Conservation (phyloP, 345 rosid genomes). For the Gynandropsis gynandra region DNA sequence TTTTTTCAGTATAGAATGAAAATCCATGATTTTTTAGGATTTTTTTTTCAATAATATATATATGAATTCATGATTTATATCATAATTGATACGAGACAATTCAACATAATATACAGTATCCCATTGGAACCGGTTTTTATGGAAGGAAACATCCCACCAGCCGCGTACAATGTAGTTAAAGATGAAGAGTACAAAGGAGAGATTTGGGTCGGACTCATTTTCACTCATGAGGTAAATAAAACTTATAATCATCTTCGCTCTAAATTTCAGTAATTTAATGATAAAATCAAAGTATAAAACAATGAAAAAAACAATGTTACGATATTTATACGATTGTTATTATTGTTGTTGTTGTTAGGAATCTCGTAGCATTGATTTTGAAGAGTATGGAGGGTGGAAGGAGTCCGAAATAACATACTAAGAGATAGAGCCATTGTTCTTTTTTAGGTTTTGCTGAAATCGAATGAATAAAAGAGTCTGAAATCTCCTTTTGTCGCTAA, state of each 20-base stretch:
- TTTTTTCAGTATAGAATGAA: no score
- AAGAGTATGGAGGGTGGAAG: slow-evolving; percentile 53
- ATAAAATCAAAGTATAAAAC: not conserved
- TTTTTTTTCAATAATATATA: no score
- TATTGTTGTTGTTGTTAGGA: slow-evolving; percentile 21
- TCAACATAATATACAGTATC: slow-evolving; percentile 61
- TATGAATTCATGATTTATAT: no score
- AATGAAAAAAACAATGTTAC: no score
- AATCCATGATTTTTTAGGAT: no score
- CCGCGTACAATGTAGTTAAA: slow-evolving; percentile 67
- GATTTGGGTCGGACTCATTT: slow-evolving; percentile 56
- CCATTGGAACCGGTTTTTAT: slow-evolving; percentile 49
- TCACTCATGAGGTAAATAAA: slow-evolving; percentile 52
- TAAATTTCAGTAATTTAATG: not conserved
- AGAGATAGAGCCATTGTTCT: no score
- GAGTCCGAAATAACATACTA: slow-evolving; percentile 36
- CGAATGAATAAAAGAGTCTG: no score
- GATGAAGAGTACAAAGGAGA: slow-evolving; percentile 55
- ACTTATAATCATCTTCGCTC: not conserved
- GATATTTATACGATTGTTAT: no score
- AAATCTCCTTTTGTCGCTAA: no score
- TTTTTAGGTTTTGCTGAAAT: no score
- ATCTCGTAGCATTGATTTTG: slow-evolving; percentile 24
- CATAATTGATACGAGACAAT: no score
- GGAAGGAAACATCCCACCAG: slow-evolving; percentile 48